These are phyloP conservation scores for Lagenidium giganteum DNA, from an alignment of 352 stramenopile genomes.

Conservation along the genomic window DNA sequence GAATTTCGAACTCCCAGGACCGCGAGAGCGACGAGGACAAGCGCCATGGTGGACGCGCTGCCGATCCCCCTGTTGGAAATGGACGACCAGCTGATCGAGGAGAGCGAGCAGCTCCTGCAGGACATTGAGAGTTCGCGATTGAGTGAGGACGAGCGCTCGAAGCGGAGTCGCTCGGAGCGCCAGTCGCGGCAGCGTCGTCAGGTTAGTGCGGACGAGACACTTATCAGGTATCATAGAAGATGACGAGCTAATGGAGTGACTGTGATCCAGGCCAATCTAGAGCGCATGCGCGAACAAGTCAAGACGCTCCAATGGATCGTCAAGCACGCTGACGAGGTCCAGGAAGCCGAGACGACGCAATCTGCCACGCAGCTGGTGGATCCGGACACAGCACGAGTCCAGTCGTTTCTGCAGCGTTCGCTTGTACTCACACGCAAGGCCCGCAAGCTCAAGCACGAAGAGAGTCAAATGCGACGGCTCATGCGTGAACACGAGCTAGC, in stretches of 20 bases:
- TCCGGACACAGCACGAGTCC: conserved; percentile 11
- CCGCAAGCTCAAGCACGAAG: conserved; percentile 9
- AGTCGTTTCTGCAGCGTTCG: conserved; percentile 7
- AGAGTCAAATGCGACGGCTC: conserved; percentile 10
- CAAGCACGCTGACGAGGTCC: conserved; percentile 4
- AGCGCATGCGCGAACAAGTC: conserved; percentile 17
- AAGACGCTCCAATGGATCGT: conserved; percentile 11
- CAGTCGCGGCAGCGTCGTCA: conserved; percentile 13
- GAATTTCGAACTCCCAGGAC: neutral
- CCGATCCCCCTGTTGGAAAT: conserved; percentile 14
- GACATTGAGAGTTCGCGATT: no score
- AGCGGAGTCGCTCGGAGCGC: conserved; percentile 13
- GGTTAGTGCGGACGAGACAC: conserved; percentile 2
- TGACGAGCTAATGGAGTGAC: neutral
- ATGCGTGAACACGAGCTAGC: conserved; percentile 19
- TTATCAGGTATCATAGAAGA: neutral
- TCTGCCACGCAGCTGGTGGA: conserved; percentile 8
- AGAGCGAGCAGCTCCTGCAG: conserved; percentile 13
- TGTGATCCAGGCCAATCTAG: conserved; percentile 11
- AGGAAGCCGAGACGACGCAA: neutral
- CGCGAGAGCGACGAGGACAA: neutral
- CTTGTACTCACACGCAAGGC: conserved; percentile 6
- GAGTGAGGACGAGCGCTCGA: no score
- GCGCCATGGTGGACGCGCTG: conserved; percentile 3
- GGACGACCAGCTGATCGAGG: conserved; percentile 5